Percentiles rank a stretch among this genome's conserved stretches.
These are phyloP conservation scores for Lepidium didymum DNA, from an alignment of 345 rosid genomes.

Conservation along the genomic window DNA sequence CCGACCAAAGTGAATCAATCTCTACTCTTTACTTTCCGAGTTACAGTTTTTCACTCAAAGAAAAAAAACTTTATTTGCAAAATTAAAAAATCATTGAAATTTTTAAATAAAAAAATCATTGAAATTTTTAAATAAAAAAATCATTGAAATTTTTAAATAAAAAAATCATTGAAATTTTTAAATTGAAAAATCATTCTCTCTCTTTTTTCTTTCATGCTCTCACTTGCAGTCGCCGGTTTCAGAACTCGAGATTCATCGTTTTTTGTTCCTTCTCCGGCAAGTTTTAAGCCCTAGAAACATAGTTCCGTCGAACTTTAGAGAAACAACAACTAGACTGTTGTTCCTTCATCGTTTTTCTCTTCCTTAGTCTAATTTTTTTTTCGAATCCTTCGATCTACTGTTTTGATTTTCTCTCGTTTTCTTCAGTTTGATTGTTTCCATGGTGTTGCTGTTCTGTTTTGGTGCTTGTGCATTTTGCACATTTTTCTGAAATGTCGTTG, in stretches of 20 bases:
- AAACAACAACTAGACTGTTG: neutral
- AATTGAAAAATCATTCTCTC: neutral
- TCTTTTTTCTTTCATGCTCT: neutral
- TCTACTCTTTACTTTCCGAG: neutral
- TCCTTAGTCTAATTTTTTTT: neutral
- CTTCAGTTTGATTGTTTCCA: constrained; percentile 1
- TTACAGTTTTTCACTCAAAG: neutral
- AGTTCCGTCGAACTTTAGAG: neutral
- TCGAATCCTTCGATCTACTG: constrained; percentile 7
- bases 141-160: neutral
- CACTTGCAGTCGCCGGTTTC: constrained; percentile 17
- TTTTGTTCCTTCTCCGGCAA: neutral
- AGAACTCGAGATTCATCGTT: constrained; percentile 22
- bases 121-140: neutral
- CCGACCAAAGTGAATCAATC: neutral
- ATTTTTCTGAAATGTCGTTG: constrained; percentile 1
- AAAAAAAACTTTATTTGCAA: neutral
- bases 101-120: too few species aligned
- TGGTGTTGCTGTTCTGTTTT: neutral
- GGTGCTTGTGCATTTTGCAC: neutral
- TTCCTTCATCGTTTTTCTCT: neutral
- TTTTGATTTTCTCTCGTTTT: neutral
- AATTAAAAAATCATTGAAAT: too few species aligned
- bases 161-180: neutral
- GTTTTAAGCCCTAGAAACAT: neutral